Evolutionary conservation across 495 filamentous ascomycete genomes (phyloP), one percentile per base, ranked within the genome.

Genomic region (Neurospora tetrasperma): DNA sequence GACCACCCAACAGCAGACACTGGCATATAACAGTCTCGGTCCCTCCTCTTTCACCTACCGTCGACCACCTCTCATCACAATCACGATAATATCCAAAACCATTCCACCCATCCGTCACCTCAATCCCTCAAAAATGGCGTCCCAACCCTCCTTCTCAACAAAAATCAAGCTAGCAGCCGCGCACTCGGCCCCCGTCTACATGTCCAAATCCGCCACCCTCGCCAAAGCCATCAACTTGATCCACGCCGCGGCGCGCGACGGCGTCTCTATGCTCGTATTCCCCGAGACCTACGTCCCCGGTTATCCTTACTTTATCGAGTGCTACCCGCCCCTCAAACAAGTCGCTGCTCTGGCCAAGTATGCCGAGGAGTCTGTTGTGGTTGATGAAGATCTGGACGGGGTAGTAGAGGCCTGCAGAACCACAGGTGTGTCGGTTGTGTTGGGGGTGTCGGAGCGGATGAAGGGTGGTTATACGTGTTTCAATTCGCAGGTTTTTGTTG

Each of bases 401-500:
- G 77, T 84, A 14, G 80, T 81, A 69, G 76, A 73, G 40, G 82
- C 78, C 35, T 84, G 82, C 71, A 73, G 71, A 11, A 71, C 69
- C 8, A 71, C 75, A 31, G 75, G 75, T 3, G 76, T 82, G 1
- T 75, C 80, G 44, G 80, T 83, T 69, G 76, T 71, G 23, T 76
- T 84, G 2, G 83, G 83, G 11, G 72, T 84, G 10, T 82, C 81
- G 18, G 81, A 84, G 73, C 81, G 82, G 71, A 79, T 83, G 74
- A 72, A 72, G 11, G 74, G 71, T 66, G 80, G 82, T 8, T 73
- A 82, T 74, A 79, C 81, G 2, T 62, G 85, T 20, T 86, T 83
- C 77, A 85, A 86, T 73, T 81, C 81, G 44, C 78, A 82, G 59
- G 78, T 85, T 23, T 78, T 82, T 40, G 76, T 86, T 73, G 80